Percentiles rank a stretch among this genome's conserved stretches.
phyloP scores from a whole-genome alignment of 176 grass and related monocot genomes.

The maize (Zea mays) region Zm-B73-REFERENCE-NAM-5.0 NC_050099.1:28566001-28566500 shows the following conservation, averaged over 20 bases:
- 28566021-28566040: constrained; percentile 81
- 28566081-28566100: constrained; percentile 29
- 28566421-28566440: constrained; percentile 40
- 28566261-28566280: not conserved
- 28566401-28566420: constrained; percentile 45
- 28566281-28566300: constrained; percentile 41
- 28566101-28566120: constrained; percentile 69
- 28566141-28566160: constrained; percentile 45
- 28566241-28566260: not conserved
- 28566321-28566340: constrained; percentile 12
- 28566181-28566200: constrained; percentile 7
- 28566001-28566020: constrained; percentile 66
- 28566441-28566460: not conserved
- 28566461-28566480: not conserved
- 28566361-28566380: constrained; percentile 22
- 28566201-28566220: constrained; percentile 43
- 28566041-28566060: constrained; percentile 57
- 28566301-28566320: constrained; percentile 36
- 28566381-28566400: constrained; percentile 38
- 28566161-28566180: constrained; percentile 28
- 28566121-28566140: constrained; percentile 68
- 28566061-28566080: constrained; percentile 43
- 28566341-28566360: not conserved
- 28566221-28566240: constrained; percentile 46
- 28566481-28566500: no score